Base-by-base conservation (phyloP, 2,329 filamentous ascomycete species). In the Fusarium sarcochroum region DNA sequence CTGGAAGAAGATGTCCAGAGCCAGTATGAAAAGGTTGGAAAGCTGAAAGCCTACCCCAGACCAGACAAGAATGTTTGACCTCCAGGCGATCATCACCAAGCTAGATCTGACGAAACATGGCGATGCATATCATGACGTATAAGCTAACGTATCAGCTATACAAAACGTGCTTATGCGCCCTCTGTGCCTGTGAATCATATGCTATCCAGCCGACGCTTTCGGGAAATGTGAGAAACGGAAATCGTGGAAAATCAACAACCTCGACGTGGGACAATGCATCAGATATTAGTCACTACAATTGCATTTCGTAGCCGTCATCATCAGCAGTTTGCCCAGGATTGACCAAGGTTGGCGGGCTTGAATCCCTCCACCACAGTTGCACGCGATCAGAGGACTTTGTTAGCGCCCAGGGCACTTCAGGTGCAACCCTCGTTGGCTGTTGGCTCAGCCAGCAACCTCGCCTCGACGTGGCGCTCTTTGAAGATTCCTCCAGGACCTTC, bases 81-180 rank as follows among this genome's bases (percentile, higher is more conserved):
- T 53, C 55, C 59, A 58, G 63, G 52, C 51, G 68, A 72, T 73
- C 72, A 62, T 69, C 34, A 37, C 68, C 53, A 44, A 45, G 52
- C 57, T 63, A 50, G 62, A 58, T 27, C 59, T 69, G 48, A 63
- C 72, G 63, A 74, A 71, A 72, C 66, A 64, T 51, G 66, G 64
- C 57, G 60, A 55, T 57, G 56, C 50, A 61, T 72, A 38, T 47
- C 59, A 70, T 73, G 71, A 73, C 71, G 69, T 66, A 67, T 58
- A 52, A 49, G 42, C 41, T 30, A 56, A 70, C 71, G 58, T 66
- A 68, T 66, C 65, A 65, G 58, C 48, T 34, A 42, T 40, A 54
- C 34, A 44, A 47, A 54, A 63, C 46, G 30, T 48, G 41, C 50
- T 50, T 49, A 47, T 41, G 47, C 48, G 27, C 42, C 42, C 46